Percentiles rank a stretch among this genome's conserved stretches.
Evolutionary conservation across 176 grass and related monocot genomes (phyloP).

Genomic region (Zoysia pacifica): DNA sequence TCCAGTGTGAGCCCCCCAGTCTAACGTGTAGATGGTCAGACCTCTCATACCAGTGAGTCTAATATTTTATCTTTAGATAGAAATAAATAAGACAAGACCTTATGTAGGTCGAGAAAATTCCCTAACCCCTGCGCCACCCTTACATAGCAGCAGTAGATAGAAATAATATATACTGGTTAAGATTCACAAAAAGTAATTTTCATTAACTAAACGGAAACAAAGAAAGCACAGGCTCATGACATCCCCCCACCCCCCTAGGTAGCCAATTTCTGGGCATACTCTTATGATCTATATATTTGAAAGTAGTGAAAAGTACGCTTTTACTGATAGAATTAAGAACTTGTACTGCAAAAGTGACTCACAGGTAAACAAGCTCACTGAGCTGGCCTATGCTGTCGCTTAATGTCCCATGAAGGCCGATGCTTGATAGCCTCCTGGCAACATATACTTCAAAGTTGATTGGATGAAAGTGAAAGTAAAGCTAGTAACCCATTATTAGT

Average conservation of each 20-base stretch:
- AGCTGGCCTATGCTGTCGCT: conserved; percentile 41
- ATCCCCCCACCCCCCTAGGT: too few species aligned
- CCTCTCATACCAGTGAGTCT: neutral
- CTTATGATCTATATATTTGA: neutral
- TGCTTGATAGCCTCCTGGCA: conserved; percentile 52
- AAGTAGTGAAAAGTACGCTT: neutral
- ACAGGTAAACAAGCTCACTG: conserved; percentile 48
- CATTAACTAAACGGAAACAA: neutral
- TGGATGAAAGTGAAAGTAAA: conserved; percentile 10
- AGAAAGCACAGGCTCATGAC: neutral
- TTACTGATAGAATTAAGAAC: conserved; percentile 11
- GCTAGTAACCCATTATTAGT: conserved; percentile 5
- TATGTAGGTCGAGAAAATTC: too few species aligned
- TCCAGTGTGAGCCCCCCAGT: neutral
- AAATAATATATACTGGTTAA: neutral
- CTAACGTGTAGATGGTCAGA: conserved; percentile 7
- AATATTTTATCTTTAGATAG: conserved; percentile 21
- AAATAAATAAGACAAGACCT: too few species aligned
- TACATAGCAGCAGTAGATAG: neutral
- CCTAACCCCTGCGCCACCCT: too few species aligned
- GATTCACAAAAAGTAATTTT: neutral
- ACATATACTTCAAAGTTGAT: conserved; percentile 18
- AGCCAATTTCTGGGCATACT: conserved; percentile 2
- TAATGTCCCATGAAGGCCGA: conserved; percentile 48
- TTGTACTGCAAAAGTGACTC: conserved; percentile 28